Conservation (phyloP, 805 yeast genomes). For the Diddensiella transvaalensis region DNA sequence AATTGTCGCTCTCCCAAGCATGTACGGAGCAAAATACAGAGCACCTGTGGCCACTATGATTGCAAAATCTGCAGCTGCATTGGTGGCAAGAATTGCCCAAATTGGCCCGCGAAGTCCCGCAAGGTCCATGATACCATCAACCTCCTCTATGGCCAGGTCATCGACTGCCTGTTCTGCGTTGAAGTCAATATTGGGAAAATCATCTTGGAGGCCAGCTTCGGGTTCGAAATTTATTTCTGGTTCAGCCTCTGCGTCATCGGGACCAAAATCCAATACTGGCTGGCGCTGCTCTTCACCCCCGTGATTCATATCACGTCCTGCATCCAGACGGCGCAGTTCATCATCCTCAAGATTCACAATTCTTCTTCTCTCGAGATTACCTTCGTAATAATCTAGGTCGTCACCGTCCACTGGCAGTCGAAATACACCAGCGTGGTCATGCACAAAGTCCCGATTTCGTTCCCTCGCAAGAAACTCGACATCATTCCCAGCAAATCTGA, state of each 20-base stretch:
- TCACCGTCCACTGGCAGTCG: background rate
- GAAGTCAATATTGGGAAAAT: background rate
- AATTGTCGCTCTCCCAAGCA: constrained; percentile 22
- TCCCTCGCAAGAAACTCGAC: background rate
- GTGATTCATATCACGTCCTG: background rate
- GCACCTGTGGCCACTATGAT: constrained; percentile 16
- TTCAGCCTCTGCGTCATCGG: constrained; percentile 11
- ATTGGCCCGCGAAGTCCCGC: constrained; percentile 28
- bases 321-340: background rate
- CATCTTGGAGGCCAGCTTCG: background rate
- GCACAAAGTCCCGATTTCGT: background rate
- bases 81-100: constrained; percentile 21
- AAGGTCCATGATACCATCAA: constrained; percentile 30
- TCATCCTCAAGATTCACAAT: background rate
- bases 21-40: constrained; percentile 27
- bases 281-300: too few species aligned
- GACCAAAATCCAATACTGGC: constrained; percentile 7
- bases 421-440: background rate
- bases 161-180: background rate
- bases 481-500: background rate
- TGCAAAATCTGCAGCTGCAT: constrained; percentile 21
- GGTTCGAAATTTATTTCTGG: background rate
- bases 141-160: constrained; percentile 23
- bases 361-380: too few species aligned
- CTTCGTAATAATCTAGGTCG: background rate